Evolutionary conservation across 495 filamentous ascomycete species (phyloP), one percentile per base, ranked within the genome.

Genomic region (Staphylotrichum longicolle): DNA sequence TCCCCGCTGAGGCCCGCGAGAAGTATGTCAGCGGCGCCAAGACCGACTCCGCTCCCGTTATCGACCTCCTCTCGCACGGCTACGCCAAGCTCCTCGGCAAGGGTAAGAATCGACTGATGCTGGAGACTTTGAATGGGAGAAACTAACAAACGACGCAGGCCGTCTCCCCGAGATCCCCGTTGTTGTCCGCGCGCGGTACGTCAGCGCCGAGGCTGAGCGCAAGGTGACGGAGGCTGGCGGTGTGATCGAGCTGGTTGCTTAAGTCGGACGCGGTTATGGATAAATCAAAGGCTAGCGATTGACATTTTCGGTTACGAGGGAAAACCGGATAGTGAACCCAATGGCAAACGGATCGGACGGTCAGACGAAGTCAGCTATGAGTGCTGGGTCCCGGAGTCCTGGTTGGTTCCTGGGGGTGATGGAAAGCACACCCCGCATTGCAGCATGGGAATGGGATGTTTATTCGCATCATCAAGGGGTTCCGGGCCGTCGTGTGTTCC

Each of bases 71-170:
- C 39, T 64, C 70, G 54, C 69, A 73, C 67, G 70, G 70, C 57
- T 73, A 73, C 41, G 70, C 70, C 52, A 73, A 73, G 69, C 63
- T 73, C 63, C 70, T 73, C 63, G 70, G 70, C 63, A 73, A 73
- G 70, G 70, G 70, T 71, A 67, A 64, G 68, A 10, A 46, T 9
- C 33, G 53, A 37, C 37, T 6, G 37, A 10, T 6, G 37, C 5
- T 10, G 37, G 37, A 39, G 10, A 39, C 14, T 7, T 5, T 45
- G 12, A 30, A 32, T 7, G 32, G 42, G 44, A 8, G 11, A 39
- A n/a, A 50, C 53, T 62, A 44, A 57, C 40, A 32, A 1, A 1
- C 3, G 32, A 14, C 14, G 12, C 34, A 72, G 70, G 70, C 65
- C 70, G 70, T 67, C 69, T 73, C 48, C 70, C 70, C 62, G 63